A percentile compares a stretch with the other conserved stretches of the same genome.
Evolutionary conservation across 768 basidiomycete species (phyloP).

Genomic region (Tubosaeta sp.): DNA sequence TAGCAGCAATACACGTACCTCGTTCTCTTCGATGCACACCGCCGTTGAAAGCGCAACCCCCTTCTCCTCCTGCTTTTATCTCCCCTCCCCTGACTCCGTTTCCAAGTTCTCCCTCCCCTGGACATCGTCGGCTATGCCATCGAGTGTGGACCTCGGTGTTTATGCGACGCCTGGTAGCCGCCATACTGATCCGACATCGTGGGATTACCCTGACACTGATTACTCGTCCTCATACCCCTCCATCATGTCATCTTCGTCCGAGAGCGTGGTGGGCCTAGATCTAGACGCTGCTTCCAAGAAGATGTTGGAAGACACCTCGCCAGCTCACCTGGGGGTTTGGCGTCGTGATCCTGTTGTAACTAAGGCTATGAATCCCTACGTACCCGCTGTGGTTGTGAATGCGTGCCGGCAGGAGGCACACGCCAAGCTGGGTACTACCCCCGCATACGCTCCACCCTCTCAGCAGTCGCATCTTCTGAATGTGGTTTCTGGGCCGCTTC

Average conservation of each 20-base stretch:
- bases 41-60: slow-evolving; percentile 61
- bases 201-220: slow-evolving; percentile 46
- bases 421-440: slow-evolving; percentile 2
- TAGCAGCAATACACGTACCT: slow-evolving; percentile 42
- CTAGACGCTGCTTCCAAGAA: slow-evolving; percentile 30
- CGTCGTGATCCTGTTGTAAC: slow-evolving; percentile 26
- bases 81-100: slow-evolving; percentile 41
- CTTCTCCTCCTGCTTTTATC: slow-evolving; percentile 54
- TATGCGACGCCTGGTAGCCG: slow-evolving; percentile 43
- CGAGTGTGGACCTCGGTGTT: slow-evolving; percentile 35
- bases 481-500: slow-evolving; percentile 13
- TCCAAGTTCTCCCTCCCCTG: slow-evolving; percentile 35
- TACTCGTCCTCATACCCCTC: slow-evolving; percentile 47
- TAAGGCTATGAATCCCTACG: slow-evolving; percentile 23
- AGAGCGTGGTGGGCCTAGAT: slow-evolving; percentile 32
- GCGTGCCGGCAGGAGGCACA: slow-evolving; percentile 25
- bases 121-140: slow-evolving; percentile 33
- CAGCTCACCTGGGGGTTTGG: slow-evolving; percentile 30
- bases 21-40: slow-evolving; percentile 68
- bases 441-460: slow-evolving; percentile 11
- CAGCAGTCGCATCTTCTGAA: slow-evolving; percentile 10
- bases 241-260: slow-evolving; percentile 36
- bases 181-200: slow-evolving; percentile 47
- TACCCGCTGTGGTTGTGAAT: slow-evolving; percentile 26
- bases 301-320: slow-evolving; percentile 29